Base-by-base conservation (phyloP, 2,329 filamentous ascomycete species). In the Fusarium sp. region DNA sequence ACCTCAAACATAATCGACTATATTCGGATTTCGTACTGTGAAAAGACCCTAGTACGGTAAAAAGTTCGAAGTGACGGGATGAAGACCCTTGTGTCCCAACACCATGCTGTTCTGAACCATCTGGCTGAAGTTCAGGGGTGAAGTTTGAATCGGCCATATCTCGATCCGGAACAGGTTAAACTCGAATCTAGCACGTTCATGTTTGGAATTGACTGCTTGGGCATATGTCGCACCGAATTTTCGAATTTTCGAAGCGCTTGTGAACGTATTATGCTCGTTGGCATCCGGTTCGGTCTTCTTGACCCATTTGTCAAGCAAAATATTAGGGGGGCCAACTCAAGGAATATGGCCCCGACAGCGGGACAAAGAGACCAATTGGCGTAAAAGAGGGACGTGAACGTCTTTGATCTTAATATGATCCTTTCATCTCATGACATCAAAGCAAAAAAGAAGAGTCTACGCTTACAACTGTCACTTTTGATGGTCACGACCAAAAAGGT, bases 401-500 rank as follows among this genome's bases (percentile, higher is more conserved):
- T 12, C 16, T 8, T 23, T 8, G 5, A 3, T n/a, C 4, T 15
- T 1, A 1, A 15, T 12, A 10, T n/a, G n/a, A n/a, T n/a, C n/a
- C n/a, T 8, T 42, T 11, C 8, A 12, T 9, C 3, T n/a, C 15
- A 16, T 42, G 2, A 6, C 3, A 20, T 0, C 0, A 1, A 8
- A 24, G 11, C 3, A 37, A 42, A 47, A 55, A 15, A 1, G 2
- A 10, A 6, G 3, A 6, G 2, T 6, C 2, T 18, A 2, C 1
- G 18, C 20, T 5, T 41, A 2, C 4, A n/a, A 4, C 6, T 8
- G 6, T 5, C 10, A 8, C 13, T 16, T 20, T 7, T 37, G 11
- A 24, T 26, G 29, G 21, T 8, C 15, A 54, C 24, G 5, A 28
- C 18, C n/a, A 24, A 54, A 62, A 56, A 63, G 57, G 60, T 43